Evolutionary conservation across 2,329 filamentous ascomycete species (phyloP).

Genomic region (Hypoxylon sp.): DNA sequence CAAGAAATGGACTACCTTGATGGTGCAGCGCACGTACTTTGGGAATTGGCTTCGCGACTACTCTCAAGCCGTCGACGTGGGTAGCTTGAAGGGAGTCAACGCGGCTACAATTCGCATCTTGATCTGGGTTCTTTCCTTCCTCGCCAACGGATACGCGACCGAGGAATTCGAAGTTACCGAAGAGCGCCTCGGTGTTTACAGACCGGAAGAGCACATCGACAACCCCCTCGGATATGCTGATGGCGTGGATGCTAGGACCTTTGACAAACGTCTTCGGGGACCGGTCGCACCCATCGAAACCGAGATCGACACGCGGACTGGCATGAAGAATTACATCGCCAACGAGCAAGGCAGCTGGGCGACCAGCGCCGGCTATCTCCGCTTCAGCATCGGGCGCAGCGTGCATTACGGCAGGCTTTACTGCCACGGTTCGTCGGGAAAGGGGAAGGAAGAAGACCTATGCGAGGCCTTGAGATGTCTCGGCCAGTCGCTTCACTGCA

Average conservation of each 20-base stretch:
- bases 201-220: constrained; percentile 79
- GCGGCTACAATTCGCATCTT: constrained; percentile 82
- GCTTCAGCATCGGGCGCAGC: constrained; percentile 77
- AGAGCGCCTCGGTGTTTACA: constrained; percentile 82
- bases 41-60: constrained; percentile 91
- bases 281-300: constrained; percentile 79
- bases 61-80: constrained; percentile 84
- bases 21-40: constrained; percentile 83
- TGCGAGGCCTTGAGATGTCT: constrained; percentile 82
- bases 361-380: constrained; percentile 87
- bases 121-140: constrained; percentile 84
- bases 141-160: constrained; percentile 87
- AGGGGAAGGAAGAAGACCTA: constrained; percentile 80
- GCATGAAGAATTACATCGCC: constrained; percentile 99
- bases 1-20: constrained; percentile 86
- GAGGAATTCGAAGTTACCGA: constrained; percentile 86
- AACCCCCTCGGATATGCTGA: constrained; percentile 90
- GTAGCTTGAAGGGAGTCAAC: constrained; percentile 81
- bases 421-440: constrained; percentile 70
- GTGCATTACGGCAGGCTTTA: constrained; percentile 84
- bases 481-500: constrained; percentile 79
- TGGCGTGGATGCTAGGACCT: constrained; percentile 83
- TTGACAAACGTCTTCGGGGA: constrained; percentile 82
- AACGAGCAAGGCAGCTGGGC: constrained; percentile 90
- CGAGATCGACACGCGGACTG: constrained; percentile 78